phyloP scores from a whole-genome alignment of 345 rosid species.

The Linum lewisii region DNA sequence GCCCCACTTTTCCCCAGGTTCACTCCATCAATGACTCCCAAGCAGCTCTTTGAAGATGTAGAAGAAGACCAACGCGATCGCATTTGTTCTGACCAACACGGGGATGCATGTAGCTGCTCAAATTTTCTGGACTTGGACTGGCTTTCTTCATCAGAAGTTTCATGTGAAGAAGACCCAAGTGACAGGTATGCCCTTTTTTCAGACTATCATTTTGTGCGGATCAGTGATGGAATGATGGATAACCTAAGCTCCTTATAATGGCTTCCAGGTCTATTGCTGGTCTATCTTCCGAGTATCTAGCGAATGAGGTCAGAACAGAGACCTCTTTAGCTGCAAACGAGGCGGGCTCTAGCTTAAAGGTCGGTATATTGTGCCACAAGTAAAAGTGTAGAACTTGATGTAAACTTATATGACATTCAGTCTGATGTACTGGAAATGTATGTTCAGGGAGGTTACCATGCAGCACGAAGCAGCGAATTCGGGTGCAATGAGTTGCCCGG shows the following conservation, averaged over 20 bases:
- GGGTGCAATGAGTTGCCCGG: slow-evolving; percentile 13
- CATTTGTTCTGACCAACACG: slow-evolving; percentile 39
- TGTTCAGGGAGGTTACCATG: slow-evolving; percentile 36
- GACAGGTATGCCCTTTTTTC: slow-evolving; percentile 41
- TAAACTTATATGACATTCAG: too few relatives aligned
- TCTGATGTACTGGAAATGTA: neutral
- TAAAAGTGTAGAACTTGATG: neutral
- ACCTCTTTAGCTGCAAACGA: slow-evolving; percentile 4
- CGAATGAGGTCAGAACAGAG: slow-evolving; percentile 3
- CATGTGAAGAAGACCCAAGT: slow-evolving; percentile 60
- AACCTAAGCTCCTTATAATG: neutral
- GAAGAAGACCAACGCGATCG: slow-evolving; percentile 37
- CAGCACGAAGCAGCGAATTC: slow-evolving; percentile 9
- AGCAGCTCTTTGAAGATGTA: slow-evolving; percentile 28
- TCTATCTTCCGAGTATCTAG: slow-evolving; percentile 4
- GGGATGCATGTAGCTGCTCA: slow-evolving; percentile 47
- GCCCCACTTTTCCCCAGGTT: slow-evolving; percentile 28
- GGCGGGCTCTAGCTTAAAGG: slow-evolving; percentile 9
- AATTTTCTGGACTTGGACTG: slow-evolving; percentile 70
- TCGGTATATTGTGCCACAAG: neutral
- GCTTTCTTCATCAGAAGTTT: slow-evolving; percentile 89
- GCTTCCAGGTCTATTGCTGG: slow-evolving; percentile 2
- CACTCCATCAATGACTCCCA: slow-evolving; percentile 24
- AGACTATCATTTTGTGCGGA: neutral
- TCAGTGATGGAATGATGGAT: neutral